Evolutionary conservation across 371 early-diverging fungal genomes (phyloP), one percentile per base, ranked within the genome.

Genomic region (Parasitella parasitica): DNA sequence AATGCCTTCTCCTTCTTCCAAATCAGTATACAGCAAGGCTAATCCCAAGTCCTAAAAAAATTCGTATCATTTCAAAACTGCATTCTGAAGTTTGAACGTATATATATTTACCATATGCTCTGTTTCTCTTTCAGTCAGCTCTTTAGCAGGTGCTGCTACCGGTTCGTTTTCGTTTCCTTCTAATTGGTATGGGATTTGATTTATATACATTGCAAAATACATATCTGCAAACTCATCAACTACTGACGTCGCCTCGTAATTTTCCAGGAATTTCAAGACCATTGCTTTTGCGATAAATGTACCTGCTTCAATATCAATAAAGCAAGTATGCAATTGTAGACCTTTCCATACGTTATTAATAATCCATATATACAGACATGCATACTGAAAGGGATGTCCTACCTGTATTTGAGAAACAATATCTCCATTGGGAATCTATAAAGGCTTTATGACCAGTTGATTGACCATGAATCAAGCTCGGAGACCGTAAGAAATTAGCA

Each of bases 381-480:
- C 43, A 43, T 8, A 43, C 22, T 7, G 0, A 43, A 16, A 54
- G 0, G 8, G 1, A 26, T 26, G 8, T 24, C 55, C 68, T 82
- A 85, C 87, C 75, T 67, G 79, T 79, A 52, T 87, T 78, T 30
- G 75, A 84, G 67, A 86, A 86, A 56, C 88, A 88, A 76, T 86
- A 83, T n/a, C 80, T 73, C 86, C 86, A 88, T 37, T 82, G 86
- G 6, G 85, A 79, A 37, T 82, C 65, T 18, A 78, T 56, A 70
- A 80, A 83, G 2, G 82, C 76, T 26, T 70, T 69, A n/a, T 80
- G 67, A 62, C 76, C 75, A 1, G 52, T 60, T 20, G 86, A 78
- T 48, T 85, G 78, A 4, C 80, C 78, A 52, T 88, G 88, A 16
- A 88, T 67, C 37, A 86, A 58, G 59, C 80, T 52, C 56, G 88